Conservation (phyloP, 371 early-diverging fungal genomes). For the Rhizomucor pusillus region DNA sequence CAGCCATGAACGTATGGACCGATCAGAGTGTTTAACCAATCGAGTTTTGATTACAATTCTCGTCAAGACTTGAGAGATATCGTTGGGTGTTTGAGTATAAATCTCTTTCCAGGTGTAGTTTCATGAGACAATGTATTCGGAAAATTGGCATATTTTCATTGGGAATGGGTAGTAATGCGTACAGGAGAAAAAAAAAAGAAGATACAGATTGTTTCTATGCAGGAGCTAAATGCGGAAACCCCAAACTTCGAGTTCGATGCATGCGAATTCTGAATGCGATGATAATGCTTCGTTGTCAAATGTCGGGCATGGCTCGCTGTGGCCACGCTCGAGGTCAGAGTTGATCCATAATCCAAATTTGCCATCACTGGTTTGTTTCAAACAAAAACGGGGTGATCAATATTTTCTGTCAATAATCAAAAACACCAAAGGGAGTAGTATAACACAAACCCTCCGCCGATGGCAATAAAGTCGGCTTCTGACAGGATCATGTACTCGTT, state of each 20-base stretch:
- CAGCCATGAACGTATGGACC: too few species aligned
- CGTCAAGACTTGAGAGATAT: too few species aligned
- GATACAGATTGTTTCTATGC: too few species aligned
- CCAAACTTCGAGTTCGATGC: constrained; percentile 42
- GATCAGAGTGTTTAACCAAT: too few species aligned
- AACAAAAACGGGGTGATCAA: not conserved
- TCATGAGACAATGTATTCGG: too few species aligned
- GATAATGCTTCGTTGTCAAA: constrained; percentile 82
- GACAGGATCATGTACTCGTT: constrained; percentile 89
- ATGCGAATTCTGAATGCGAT: constrained; percentile 30
- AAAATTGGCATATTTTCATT: too few species aligned
- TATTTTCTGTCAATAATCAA: not conserved
- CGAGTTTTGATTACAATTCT: too few species aligned
- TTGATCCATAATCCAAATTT: constrained; percentile 91
- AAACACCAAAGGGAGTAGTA: constrained; percentile 1
- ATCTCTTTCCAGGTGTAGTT: too few species aligned
- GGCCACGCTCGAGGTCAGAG: constrained; percentile 81
- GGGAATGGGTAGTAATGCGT: too few species aligned
- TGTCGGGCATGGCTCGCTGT: constrained; percentile 78
- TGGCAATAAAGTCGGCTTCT: constrained; percentile 80
- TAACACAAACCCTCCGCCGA: constrained; percentile 83
- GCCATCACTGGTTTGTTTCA: constrained; percentile 55
- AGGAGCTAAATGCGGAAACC: constrained; percentile 20
- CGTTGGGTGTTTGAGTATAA: too few species aligned
- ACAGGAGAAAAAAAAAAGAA: too few species aligned